A percentile compares a stretch with the other conserved stretches of the same genome.
Evolutionary conservation across 75 land plant genomes (phyloP).

Genomic region (Selaginella tamariscina): DNA sequence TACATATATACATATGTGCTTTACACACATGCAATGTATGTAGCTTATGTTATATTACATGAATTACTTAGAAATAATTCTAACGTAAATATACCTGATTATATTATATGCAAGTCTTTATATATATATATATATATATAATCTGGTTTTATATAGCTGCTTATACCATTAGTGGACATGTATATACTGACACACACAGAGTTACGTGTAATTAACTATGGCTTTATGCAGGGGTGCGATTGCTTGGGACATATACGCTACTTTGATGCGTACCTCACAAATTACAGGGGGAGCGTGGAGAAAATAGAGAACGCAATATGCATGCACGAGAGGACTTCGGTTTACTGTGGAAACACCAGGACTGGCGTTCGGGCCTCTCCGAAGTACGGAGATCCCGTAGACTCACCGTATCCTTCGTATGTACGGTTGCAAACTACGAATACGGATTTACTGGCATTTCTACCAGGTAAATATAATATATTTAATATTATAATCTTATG

Average conservation of each 20-base stretch:
- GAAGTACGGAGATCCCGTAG: neutral
- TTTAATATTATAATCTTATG: neutral
- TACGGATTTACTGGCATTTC: conserved; percentile 9
- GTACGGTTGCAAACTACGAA: conserved; percentile 10
- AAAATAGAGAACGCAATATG: conserved; percentile 8
- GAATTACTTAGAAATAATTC: too few species aligned
- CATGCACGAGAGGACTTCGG: conserved; percentile 10
- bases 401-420: neutral
- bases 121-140: too few species aligned
- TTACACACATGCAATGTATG: too few species aligned
- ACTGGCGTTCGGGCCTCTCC: neutral
- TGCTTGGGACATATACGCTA: neutral
- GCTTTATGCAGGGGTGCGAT: conserved; percentile 8
- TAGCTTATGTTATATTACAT: too few species aligned
- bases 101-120: too few species aligned
- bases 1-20: too few species aligned
- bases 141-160: too few species aligned
- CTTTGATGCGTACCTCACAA: neutral
- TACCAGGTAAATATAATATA: neutral
- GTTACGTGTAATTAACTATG: too few species aligned
- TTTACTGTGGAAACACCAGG: conserved; percentile 5
- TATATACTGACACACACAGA: too few species aligned
- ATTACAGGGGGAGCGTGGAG: conserved; percentile 7
- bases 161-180: too few species aligned
- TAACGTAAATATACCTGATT: too few species aligned